Percentiles rank a stretch among this genome's conserved stretches.
These are phyloP conservation scores for Bimuria novae-zelandiae DNA, from an alignment of 2,329 filamentous ascomycete species.

Conservation along the genomic window DNA sequence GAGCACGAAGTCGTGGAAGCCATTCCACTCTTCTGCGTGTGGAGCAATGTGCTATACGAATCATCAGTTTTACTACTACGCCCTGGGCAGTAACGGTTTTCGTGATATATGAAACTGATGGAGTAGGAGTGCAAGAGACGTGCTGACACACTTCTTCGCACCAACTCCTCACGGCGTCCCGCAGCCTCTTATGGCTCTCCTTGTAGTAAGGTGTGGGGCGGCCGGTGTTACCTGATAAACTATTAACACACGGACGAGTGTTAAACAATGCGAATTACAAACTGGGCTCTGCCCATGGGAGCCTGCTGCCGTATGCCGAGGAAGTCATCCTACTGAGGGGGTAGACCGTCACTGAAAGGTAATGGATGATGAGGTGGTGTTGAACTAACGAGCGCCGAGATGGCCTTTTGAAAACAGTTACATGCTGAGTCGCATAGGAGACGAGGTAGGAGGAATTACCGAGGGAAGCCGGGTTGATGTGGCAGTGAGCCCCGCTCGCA, in stretches of 20 bases:
- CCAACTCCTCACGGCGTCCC: constrained; percentile 36
- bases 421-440: too few relatives aligned
- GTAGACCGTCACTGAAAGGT: too few relatives aligned
- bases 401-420: too few relatives aligned
- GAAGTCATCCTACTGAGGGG: too few relatives aligned
- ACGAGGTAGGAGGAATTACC: too few relatives aligned
- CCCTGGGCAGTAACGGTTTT: background rate
- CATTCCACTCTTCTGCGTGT: background rate
- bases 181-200: constrained; percentile 32
- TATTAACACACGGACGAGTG: background rate
- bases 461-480: too few relatives aligned
- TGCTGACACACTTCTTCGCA: constrained; percentile 29
- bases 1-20: background rate
- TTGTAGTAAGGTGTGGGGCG: constrained; percentile 41
- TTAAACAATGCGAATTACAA: constrained; percentile 21
- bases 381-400: too few relatives aligned
- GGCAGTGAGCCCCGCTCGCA: too few relatives aligned
- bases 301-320: constrained; percentile 31
- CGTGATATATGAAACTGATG: too few relatives aligned
- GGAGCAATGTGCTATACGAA: background rate
- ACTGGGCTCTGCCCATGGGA: constrained; percentile 38
- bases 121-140: too few relatives aligned
- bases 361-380: too few relatives aligned
- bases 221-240: constrained; percentile 33
- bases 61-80: background rate